Conservation (phyloP, 2,329 filamentous ascomycete genomes). For the Aspergillus niger region DNA sequence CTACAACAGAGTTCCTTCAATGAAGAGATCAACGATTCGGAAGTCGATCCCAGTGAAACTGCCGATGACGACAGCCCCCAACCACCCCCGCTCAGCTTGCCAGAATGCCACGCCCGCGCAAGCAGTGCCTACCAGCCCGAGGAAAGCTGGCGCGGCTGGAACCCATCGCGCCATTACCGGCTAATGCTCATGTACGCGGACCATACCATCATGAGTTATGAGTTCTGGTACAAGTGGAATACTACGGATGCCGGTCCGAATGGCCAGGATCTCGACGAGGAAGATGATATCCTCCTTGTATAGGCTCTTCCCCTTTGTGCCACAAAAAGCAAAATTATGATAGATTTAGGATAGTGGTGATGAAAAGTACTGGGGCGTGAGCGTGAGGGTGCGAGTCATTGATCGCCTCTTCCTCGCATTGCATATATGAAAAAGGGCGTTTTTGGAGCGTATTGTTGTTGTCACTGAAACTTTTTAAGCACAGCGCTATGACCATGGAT, state of each 20-base stretch:
- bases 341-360: not conserved
- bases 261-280: conserved; percentile 14
- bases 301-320: not conserved
- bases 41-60: not conserved
- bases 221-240: conserved; percentile 53
- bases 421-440: not conserved
- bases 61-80: not conserved
- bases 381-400: not conserved
- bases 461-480: too few relatives aligned
- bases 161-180: conserved; percentile 50
- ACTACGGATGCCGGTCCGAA: conserved; percentile 4
- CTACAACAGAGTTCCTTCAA: not conserved
- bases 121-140: conserved; percentile 35
- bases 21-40: not conserved
- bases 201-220: conserved; percentile 61
- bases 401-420: not conserved
- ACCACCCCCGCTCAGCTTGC: conserved; percentile 25
- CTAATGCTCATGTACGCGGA: conserved; percentile 60
- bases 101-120: conserved; percentile 40
- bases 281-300: conserved; percentile 19
- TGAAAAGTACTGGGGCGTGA: not conserved
- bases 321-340: not conserved
- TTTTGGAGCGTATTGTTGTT: not conserved
- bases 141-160: conserved; percentile 43
- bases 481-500: too few relatives aligned